phyloP scores from a whole-genome alignment of 768 basidiomycete genomes.

The Tylopilus felleus region DNA sequence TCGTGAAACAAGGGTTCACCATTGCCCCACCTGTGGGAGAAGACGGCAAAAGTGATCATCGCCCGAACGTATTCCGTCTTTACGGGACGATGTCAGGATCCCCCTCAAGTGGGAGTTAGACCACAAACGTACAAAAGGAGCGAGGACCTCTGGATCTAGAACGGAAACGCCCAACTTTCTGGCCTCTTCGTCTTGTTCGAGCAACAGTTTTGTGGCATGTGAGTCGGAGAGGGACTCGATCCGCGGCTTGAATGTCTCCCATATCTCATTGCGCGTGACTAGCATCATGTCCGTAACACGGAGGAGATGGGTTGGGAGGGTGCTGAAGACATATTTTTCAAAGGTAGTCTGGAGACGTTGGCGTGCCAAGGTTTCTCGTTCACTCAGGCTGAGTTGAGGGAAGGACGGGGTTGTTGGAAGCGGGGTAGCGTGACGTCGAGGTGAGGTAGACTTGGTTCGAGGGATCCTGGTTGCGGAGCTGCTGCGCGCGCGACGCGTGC shows the following conservation, averaged over 20 bases:
- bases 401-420: slow-evolving; percentile 14
- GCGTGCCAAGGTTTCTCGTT: slow-evolving; percentile 19
- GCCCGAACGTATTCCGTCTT: slow-evolving; percentile 17
- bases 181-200: slow-evolving; percentile 24
- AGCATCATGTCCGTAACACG: slow-evolving; percentile 22
- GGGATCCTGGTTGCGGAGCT: slow-evolving; percentile 13
- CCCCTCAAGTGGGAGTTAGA: not conserved
- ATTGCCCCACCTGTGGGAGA: slow-evolving; percentile 29
- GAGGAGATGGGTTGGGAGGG: slow-evolving; percentile 24
- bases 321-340: slow-evolving; percentile 25
- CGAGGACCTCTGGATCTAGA: slow-evolving; percentile 17
- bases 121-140: slow-evolving; percentile 18
- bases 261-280: slow-evolving; percentile 18
- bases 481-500: slow-evolving; percentile 19
- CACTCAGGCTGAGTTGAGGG: slow-evolving; percentile 20
- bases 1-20: slow-evolving; percentile 24
- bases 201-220: slow-evolving; percentile 22
- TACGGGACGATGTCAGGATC: slow-evolving; percentile 4
- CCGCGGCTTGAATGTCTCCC: slow-evolving; percentile 19
- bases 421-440: slow-evolving; percentile 16
- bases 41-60: slow-evolving; percentile 23
- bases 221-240: slow-evolving; percentile 20
- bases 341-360: slow-evolving; percentile 21
- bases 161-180: slow-evolving; percentile 20
- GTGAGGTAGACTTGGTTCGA: slow-evolving; percentile 20